Percentiles rank a stretch among this genome's conserved stretches.
phyloP scores from a whole-genome alignment of 768 basidiomycete species.

The Amanita fuliginea region DNA sequence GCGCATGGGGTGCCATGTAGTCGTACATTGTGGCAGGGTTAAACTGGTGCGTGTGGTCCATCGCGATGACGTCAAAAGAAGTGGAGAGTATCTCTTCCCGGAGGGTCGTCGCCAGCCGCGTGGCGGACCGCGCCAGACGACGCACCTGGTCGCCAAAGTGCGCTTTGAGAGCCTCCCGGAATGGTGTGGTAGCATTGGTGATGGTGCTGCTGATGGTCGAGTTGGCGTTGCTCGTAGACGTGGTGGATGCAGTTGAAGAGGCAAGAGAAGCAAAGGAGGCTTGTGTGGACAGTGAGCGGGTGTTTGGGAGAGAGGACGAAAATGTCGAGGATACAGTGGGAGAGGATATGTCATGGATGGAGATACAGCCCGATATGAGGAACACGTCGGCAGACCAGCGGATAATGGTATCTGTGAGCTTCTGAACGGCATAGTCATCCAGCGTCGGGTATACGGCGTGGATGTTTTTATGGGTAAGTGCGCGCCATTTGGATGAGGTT shows the following conservation, averaged over 20 bases:
- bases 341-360: constrained; percentile 23
- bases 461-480: constrained; percentile 60
- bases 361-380: constrained; percentile 43
- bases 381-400: constrained; percentile 65
- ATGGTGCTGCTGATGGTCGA: constrained; percentile 2
- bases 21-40: constrained; percentile 22
- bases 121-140: constrained; percentile 54
- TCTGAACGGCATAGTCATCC: constrained; percentile 54
- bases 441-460: constrained; percentile 58
- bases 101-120: constrained; percentile 50
- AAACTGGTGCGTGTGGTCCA: constrained; percentile 42
- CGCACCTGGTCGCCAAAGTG: constrained; percentile 52
- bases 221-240: constrained; percentile 1
- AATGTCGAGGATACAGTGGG: constrained; percentile 10
- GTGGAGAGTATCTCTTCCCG: constrained; percentile 72
- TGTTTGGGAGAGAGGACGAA: constrained; percentile 13
- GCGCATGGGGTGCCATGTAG: constrained; percentile 19
- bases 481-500: constrained; percentile 67
- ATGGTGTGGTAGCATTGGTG: neutral
- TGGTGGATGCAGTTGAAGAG: constrained; percentile 4
- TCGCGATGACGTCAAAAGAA: constrained; percentile 58
- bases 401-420: constrained; percentile 64
- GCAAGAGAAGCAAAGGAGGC: constrained; percentile 13
- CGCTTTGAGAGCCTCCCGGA: constrained; percentile 21
- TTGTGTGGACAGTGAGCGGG: constrained; percentile 19